Evolutionary conservation across 331 rosid species (phyloP).

Genomic region (Pyracantha coccinea): DNA sequence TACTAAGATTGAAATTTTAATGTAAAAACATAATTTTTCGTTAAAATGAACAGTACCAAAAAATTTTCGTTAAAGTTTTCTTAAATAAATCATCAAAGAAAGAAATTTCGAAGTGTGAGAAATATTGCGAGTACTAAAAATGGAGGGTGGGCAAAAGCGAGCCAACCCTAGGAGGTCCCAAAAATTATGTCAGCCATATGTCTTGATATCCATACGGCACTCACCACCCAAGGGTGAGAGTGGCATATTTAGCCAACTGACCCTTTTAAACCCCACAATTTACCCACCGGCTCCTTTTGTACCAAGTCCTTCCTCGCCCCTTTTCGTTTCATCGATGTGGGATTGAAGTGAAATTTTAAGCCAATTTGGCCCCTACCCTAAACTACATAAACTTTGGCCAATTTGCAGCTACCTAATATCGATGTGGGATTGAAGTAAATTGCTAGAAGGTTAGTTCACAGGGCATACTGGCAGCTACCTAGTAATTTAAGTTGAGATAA

Average conservation of each 20-base stretch:
- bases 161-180: slow-evolving; percentile 58
- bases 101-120: rapidly evolving
- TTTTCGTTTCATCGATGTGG: slow-evolving; percentile 23
- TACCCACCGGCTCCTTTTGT: rapidly evolving
- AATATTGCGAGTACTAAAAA: too few species aligned
- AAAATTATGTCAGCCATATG: slow-evolving; percentile 92
- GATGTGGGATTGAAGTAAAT: too few species aligned
- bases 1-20: too few species aligned
- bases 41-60: too few species aligned
- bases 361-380: too few species aligned
- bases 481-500: background rate
- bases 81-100: too few species aligned
- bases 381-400: too few species aligned
- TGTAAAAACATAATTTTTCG: too few species aligned
- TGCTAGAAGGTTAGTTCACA: too few species aligned
- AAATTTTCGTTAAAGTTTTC: too few species aligned
- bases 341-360: background rate
- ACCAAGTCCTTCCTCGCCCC: background rate
- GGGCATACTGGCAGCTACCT: too few species aligned
- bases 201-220: slow-evolving; percentile 95
- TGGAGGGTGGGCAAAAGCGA: slow-evolving; percentile 48
- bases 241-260: slow-evolving; percentile 85
- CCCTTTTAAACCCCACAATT: background rate
- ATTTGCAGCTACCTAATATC: too few species aligned
- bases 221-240: slow-evolving; percentile 32